A percentile compares a stretch with the other conserved stretches of the same genome.
Evolutionary conservation across 345 rosid genomes (phyloP).

Genomic region (Clausena lansium): DNA sequence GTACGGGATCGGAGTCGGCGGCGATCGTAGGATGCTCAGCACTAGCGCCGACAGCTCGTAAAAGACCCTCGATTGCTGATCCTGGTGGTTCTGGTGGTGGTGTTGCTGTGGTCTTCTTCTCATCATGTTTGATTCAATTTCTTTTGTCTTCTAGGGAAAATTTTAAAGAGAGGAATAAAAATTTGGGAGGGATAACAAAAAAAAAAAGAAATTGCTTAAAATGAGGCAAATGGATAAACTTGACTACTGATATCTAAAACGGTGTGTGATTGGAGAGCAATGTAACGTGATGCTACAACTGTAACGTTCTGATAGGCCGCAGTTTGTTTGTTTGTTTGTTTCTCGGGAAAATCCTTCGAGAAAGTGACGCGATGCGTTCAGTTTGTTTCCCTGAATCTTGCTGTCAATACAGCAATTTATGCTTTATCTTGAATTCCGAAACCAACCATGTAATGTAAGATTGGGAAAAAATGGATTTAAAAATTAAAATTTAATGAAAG

Average conservation of each 20-base stretch:
- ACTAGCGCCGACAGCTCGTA: slow-evolving; percentile 68
- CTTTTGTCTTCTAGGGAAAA: not conserved
- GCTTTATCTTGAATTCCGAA: not conserved
- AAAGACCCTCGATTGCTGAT: slow-evolving; percentile 53
- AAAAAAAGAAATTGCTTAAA: slow-evolving; percentile 16
- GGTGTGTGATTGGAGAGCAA: slow-evolving; percentile 19
- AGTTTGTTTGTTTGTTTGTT: slow-evolving; percentile 41
- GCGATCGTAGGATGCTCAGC: slow-evolving; percentile 64
- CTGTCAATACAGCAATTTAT: slow-evolving; percentile 12
- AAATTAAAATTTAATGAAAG: too few species aligned
- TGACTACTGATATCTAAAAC: slow-evolving; percentile 26
- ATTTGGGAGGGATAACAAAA: too few species aligned
- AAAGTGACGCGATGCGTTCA: slow-evolving; percentile 16
- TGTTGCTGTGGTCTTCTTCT: slow-evolving; percentile 40
- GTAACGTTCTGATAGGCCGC: slow-evolving; percentile 15
- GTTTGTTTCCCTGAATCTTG: not conserved
- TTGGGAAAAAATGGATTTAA: too few species aligned
- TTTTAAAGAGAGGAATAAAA: not conserved
- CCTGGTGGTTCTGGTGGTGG: slow-evolving; percentile 29
- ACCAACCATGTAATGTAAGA: too few species aligned
- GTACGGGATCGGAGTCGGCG: slow-evolving; percentile 44
- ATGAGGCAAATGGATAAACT: slow-evolving; percentile 41
- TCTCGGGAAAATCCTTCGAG: slow-evolving; percentile 29
- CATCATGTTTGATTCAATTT: slow-evolving; percentile 34
- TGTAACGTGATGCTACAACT: not conserved